These are phyloP conservation scores for Chenopodium album DNA, from an alignment of 148 eudicot species.

Conservation along the genomic window DNA sequence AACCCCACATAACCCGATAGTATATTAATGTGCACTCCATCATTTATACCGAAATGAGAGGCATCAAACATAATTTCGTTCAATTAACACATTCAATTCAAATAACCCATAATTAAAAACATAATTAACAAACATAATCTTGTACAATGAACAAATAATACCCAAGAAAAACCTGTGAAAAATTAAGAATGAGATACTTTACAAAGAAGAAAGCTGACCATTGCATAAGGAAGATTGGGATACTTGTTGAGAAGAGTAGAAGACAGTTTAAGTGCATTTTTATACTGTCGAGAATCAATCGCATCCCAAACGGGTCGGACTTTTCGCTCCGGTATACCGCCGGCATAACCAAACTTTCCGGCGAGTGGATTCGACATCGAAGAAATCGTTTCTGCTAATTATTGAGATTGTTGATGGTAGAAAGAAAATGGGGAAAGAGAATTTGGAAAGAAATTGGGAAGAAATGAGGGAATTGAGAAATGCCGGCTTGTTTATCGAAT, in stretches of 20 bases:
- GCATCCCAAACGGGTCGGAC: constrained; percentile 97
- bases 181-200: too few species aligned
- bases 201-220: constrained; percentile 40
- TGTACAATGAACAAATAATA: not conserved
- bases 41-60: too few species aligned
- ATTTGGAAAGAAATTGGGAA: too few species aligned
- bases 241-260: constrained; percentile 63
- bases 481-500: not conserved
- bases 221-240: constrained; percentile 73
- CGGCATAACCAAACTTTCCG: constrained; percentile 73
- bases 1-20: too few species aligned
- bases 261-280: constrained; percentile 76
- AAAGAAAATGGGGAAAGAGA: not conserved
- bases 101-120: not conserved
- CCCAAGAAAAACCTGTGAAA: not conserved
- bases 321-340: constrained; percentile 91
- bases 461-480: not conserved
- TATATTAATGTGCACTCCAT: too few species aligned
- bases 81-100: not conserved
- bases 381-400: not conserved
- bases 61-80: not conserved
- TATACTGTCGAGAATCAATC: constrained; percentile 85
- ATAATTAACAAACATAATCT: not conserved
- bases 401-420: not conserved
- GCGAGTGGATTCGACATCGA: constrained; percentile 38